Conservation (phyloP, 129 eudicot genomes). For the Kitagawia praeruptora region DNA sequence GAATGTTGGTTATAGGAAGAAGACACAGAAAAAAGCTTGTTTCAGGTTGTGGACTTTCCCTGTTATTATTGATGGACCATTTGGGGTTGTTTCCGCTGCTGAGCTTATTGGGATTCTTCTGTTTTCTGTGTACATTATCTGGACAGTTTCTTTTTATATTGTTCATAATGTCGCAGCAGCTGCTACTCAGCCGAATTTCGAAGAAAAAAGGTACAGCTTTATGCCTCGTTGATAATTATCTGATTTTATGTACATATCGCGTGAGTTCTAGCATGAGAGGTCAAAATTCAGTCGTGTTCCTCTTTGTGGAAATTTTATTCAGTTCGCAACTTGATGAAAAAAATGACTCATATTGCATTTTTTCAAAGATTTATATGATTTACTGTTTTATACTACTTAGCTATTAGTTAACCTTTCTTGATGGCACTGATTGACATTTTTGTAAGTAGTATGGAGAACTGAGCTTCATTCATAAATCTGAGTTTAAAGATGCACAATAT, state of each 20-base stretch:
- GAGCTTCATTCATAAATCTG: background rate
- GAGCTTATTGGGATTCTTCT: conserved; percentile 69
- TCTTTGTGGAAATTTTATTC: background rate
- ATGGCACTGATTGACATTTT: too few species aligned
- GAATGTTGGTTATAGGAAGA: conserved; percentile 30
- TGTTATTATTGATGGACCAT: conserved; percentile 71
- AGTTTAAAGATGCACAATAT: background rate
- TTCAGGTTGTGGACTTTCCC: conserved; percentile 91
- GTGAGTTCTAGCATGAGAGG: background rate
- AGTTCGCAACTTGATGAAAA: background rate
- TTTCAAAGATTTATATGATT: background rate
- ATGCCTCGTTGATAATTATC: background rate
- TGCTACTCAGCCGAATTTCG: conserved; percentile 22
- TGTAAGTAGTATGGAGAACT: background rate
- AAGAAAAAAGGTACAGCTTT: conserved; percentile 27
- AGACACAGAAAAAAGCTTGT: conserved; percentile 31
- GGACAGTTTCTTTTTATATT: conserved; percentile 48
- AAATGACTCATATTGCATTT: background rate
- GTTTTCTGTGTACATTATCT: conserved; percentile 47
- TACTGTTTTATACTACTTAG: too few species aligned
- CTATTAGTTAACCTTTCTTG: too few species aligned
- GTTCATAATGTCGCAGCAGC: conserved; percentile 17
- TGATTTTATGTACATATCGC: background rate
- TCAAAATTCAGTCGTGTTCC: too few species aligned
- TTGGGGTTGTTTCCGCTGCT: conserved; percentile 92